A percentile compares a stretch with the other conserved stretches of the same genome.
These are phyloP conservation scores for Fusarium floridanum DNA, from an alignment of 2,329 filamentous ascomycete genomes.

Conservation along the genomic window DNA sequence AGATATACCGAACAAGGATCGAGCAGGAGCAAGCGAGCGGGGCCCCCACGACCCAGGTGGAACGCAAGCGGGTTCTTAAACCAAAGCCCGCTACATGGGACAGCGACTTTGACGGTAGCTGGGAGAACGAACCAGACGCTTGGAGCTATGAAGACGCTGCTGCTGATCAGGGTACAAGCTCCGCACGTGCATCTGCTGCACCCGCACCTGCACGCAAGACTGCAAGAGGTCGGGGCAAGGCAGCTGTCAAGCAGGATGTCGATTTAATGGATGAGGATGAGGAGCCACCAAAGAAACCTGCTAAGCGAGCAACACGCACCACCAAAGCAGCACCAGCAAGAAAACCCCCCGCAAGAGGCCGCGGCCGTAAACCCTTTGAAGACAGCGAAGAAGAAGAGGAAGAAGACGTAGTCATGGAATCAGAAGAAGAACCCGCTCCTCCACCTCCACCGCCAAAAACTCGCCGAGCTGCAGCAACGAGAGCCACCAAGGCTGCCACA, in stretches of 20 bases:
- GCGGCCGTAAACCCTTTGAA: slow-evolving; percentile 53
- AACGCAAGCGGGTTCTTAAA: slow-evolving; percentile 67
- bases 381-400: slow-evolving; percentile 60
- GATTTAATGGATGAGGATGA: slow-evolving; percentile 62
- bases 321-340: slow-evolving; percentile 62
- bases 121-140: slow-evolving; percentile 82
- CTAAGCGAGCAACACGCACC: slow-evolving; percentile 46
- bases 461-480: slow-evolving; percentile 40
- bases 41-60: slow-evolving; percentile 54
- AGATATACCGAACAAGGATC: slow-evolving; percentile 75
- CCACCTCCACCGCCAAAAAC: slow-evolving; percentile 54
- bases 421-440: slow-evolving; percentile 60
- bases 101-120: slow-evolving; percentile 87
- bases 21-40: slow-evolving; percentile 80
- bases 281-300: slow-evolving; percentile 51
- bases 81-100: slow-evolving; percentile 88
- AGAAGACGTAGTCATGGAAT: slow-evolving; percentile 67
- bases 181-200: background rate
- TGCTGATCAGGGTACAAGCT: slow-evolving; percentile 24
- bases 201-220: slow-evolving; percentile 20
- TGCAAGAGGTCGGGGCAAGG: slow-evolving; percentile 33
- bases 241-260: slow-evolving; percentile 38
- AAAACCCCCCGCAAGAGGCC: slow-evolving; percentile 57
- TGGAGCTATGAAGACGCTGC: slow-evolving; percentile 52
- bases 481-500: slow-evolving; percentile 22